Base-by-base conservation (phyloP, 1,139 yeast genomes). In the Entelexis paramagnoliae region DNA sequence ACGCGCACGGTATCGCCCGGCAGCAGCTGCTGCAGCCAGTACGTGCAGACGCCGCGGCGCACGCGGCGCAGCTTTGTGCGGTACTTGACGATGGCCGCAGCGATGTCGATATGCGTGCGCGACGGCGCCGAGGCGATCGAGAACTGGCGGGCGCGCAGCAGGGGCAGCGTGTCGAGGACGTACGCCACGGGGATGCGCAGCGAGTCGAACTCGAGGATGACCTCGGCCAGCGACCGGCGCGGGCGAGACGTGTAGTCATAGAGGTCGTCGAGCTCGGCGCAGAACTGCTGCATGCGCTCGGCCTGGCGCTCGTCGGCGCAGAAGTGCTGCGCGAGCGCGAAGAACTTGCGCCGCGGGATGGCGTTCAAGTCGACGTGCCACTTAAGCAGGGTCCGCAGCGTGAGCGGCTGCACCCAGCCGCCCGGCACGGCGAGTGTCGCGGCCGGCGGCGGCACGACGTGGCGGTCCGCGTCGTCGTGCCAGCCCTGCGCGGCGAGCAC, bases 231-330 rank as follows among this genome's bases (percentile, higher is more conserved):
- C 55, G 95, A 88, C 59, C 99, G 69, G 58, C 96, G 74, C 10
- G 98, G 96, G 56, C 97, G 71, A 63, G 87, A 84, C 16, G 95
- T 94, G 65, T 91, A 91, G 64, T 91, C 81, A 64, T 81, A 89
- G 45, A 89, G 67, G 54, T 86, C 96, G 62, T 89, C 89, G 50
- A 75, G 70, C 20, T 78, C 75, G 16, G 77, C 70, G n/a, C 83
- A 78, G 62, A 93, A 85, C 57, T 91, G 96, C 50, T 70, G 69
- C 46, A 91, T 70, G 61, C 86, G 84, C 51, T 82, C 93, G 47
- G 72, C 71, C 61, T 91, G 96, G 55, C 91, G 72, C 44, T 73
- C 76, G 22, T 61, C 64, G 26, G 77, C 72, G 3, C 91, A 81
- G 67, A 89, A 91, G 61, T 83, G 87, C 79, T 85, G 82, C 4